phyloP scores from a whole-genome alignment of 176 grass and related monocot genomes.

The Cymbopogon citratus region DNA sequence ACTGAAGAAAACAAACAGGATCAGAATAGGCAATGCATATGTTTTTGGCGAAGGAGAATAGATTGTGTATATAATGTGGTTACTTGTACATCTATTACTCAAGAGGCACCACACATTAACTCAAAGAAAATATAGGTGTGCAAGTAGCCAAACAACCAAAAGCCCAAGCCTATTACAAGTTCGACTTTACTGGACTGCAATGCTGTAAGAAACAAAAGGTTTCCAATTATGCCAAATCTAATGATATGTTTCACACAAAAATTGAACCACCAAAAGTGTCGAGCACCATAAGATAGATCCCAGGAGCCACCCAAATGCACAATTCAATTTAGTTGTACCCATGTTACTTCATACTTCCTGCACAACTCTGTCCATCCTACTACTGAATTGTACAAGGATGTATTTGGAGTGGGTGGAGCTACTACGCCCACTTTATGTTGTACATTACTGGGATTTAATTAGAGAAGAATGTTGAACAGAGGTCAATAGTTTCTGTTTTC shows the following conservation, averaged over 20 bases:
- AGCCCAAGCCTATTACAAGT: not conserved
- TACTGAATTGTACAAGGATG: not conserved
- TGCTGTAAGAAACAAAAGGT: not conserved
- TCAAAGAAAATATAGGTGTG: not conserved
- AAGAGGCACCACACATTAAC: not conserved
- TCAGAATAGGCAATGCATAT: not conserved
- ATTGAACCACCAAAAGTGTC: not conserved
- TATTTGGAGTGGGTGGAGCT: slow-evolving; percentile 34
- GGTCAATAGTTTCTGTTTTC: not conserved
- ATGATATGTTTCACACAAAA: not conserved
- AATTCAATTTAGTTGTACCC: not conserved
- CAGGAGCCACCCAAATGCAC: not conserved
- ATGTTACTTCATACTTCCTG: not conserved
- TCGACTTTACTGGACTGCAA: not conserved
- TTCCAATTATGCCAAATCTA: not conserved
- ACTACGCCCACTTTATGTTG: not conserved
- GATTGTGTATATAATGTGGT: not conserved
- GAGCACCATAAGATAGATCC: not conserved
- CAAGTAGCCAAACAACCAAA: not conserved
- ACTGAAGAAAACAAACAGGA: not conserved
- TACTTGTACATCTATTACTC: not conserved
- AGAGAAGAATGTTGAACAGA: slow-evolving; percentile 19
- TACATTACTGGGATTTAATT: not conserved
- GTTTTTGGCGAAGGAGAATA: not conserved
- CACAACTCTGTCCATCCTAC: not conserved